phyloP scores from a whole-genome alignment of 2,329 filamentous ascomycete species.

The Orbilia ellipsospora region DNA sequence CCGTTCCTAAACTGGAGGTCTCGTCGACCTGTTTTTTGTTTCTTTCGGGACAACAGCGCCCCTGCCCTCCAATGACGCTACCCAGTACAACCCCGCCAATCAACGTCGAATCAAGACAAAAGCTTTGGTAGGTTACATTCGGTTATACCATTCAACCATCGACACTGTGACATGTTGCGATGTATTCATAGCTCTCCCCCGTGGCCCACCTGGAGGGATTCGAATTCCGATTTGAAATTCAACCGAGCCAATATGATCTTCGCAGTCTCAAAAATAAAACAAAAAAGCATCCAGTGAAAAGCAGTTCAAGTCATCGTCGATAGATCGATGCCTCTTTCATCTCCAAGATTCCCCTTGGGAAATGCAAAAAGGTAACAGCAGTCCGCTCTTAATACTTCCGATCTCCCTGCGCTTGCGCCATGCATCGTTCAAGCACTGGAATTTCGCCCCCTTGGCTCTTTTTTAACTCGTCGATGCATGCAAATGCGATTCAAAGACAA shows the following conservation, averaged over 20 bases:
- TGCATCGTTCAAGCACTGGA: slow-evolving; percentile 12
- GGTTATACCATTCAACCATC: slow-evolving; percentile 26
- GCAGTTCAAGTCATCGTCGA: not conserved
- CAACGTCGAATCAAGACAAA: slow-evolving; percentile 33
- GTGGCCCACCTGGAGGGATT: not conserved
- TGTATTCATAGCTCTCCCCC: slow-evolving; percentile 10
- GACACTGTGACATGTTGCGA: slow-evolving; percentile 33
- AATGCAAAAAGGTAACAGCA: slow-evolving; percentile 25
- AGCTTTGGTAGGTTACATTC: slow-evolving; percentile 53
- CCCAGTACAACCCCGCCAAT: slow-evolving; percentile 25
- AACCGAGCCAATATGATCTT: slow-evolving; percentile 1
- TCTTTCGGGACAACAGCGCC: slow-evolving; percentile 33
- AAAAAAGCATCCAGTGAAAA: not conserved
- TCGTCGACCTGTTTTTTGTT: slow-evolving; percentile 32
- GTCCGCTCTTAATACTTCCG: slow-evolving; percentile 46
- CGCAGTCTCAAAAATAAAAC: not conserved
- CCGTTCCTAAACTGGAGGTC: slow-evolving; percentile 51
- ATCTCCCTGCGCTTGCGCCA: slow-evolving; percentile 12
- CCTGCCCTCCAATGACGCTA: slow-evolving; percentile 46
- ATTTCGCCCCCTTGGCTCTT: slow-evolving; percentile 6
- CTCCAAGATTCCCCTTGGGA: not conserved
- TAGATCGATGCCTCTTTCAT: not conserved
- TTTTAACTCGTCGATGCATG: slow-evolving; percentile 10
- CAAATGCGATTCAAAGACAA: slow-evolving; percentile 1
- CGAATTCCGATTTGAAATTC: slow-evolving; percentile 20